A percentile compares a stretch with the other conserved stretches of the same genome.
phyloP scores from a whole-genome alignment of 139 green algal species.

The Closterium sp. region DNA sequence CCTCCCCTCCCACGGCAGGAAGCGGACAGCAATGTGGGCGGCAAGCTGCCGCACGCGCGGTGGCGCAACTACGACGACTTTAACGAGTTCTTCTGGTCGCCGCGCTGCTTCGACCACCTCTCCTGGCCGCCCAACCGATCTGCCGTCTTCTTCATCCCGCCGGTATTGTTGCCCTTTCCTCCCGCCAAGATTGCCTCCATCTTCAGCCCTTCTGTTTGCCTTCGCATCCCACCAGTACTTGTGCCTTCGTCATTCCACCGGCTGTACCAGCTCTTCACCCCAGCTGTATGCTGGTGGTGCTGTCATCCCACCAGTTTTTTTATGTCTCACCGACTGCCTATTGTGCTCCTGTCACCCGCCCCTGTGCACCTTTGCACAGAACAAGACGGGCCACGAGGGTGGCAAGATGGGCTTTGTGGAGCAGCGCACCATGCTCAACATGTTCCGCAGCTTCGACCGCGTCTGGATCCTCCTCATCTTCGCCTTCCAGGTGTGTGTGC shows the following conservation, averaged over 20 bases:
- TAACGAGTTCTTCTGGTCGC: conserved; percentile 76
- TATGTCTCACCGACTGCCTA: no score
- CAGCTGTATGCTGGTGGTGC: not conserved
- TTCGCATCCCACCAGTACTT: not conserved
- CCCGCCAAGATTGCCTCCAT: not conserved
- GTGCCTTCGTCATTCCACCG: no score
- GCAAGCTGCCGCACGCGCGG: conserved; percentile 28
- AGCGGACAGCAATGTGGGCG: conserved; percentile 23
- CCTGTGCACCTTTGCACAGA: not conserved
- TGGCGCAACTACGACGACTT: conserved; percentile 80
- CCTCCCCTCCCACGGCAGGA: conserved; percentile 14
- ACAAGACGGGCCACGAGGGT: not conserved
- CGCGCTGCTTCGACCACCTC: not conserved
- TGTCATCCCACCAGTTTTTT: no score
- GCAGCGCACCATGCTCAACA: conserved; percentile 15
- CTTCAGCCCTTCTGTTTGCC: not conserved
- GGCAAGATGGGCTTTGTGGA: conserved; percentile 44
- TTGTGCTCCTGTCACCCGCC: not conserved
- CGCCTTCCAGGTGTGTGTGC: conserved; percentile 34
- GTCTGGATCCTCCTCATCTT: conserved; percentile 31
- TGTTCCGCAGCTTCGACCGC: conserved; percentile 31
- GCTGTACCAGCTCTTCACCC: not conserved
- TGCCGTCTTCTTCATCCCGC: not conserved
- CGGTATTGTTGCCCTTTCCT: not conserved
- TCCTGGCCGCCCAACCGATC: not conserved